These are phyloP conservation scores for Corylus heterophylla DNA, from an alignment of 306 rosid genomes.

Conservation along the genomic window DNA sequence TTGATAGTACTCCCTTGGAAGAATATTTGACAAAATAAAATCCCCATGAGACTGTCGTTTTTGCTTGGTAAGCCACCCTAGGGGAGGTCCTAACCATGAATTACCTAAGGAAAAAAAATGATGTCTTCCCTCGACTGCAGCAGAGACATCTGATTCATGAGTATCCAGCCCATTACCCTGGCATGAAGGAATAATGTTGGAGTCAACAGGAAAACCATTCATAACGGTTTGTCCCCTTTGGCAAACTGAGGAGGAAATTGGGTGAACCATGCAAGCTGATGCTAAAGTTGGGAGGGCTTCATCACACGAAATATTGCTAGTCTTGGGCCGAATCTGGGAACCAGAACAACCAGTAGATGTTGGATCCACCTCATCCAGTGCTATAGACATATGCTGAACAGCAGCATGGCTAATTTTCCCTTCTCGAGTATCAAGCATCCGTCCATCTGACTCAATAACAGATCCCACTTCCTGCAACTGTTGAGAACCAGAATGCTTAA, in stretches of 20 bases:
- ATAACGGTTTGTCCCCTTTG: slow-evolving; percentile 21
- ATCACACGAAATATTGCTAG: slow-evolving; percentile 28
- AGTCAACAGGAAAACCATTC: slow-evolving; percentile 24
- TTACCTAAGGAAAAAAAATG: neutral
- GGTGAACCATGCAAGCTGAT: neutral
- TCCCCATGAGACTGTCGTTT: neutral
- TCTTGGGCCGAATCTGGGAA: slow-evolving; percentile 23
- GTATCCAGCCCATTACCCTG: slow-evolving; percentile 25
- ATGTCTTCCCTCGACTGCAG: slow-evolving; percentile 1
- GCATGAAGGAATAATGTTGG: slow-evolving; percentile 15
- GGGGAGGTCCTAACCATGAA: neutral
- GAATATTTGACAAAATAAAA: neutral
- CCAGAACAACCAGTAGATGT: slow-evolving; percentile 22
- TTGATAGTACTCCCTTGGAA: too few species aligned
- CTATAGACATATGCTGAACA: slow-evolving; percentile 19
- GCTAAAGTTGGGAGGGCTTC: slow-evolving; percentile 14
- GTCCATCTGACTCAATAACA: slow-evolving; percentile 13
- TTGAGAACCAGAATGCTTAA: slow-evolving; percentile 17
- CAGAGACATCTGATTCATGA: slow-evolving; percentile 24
- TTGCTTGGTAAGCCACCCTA: neutral
- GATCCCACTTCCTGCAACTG: slow-evolving; percentile 6
- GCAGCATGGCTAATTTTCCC: slow-evolving; percentile 20
- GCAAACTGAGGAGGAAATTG: slow-evolving; percentile 11
- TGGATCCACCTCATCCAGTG: slow-evolving; percentile 17
- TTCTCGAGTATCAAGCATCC: slow-evolving; percentile 25